These are phyloP conservation scores for Leishmania amazonensis DNA, from an alignment of 208 protist species.

Conservation along the genomic window DNA sequence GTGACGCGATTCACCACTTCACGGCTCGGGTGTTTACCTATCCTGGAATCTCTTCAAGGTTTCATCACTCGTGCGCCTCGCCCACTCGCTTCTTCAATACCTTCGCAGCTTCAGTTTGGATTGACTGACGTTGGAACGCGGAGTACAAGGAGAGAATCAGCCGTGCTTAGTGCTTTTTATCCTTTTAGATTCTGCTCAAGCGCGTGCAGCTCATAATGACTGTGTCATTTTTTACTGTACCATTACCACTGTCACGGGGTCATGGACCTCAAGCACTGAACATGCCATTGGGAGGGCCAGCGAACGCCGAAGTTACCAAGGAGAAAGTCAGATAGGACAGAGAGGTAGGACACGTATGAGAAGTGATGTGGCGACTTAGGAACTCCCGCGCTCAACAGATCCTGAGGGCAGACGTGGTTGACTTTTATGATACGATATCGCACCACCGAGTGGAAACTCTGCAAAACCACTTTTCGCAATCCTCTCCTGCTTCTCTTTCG, in stretches of 20 bases:
- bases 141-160: not conserved
- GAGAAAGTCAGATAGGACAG: not conserved
- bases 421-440: not conserved
- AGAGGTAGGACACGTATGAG: not conserved
- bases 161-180: not conserved
- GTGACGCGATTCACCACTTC: not conserved
- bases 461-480: not conserved
- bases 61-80: not conserved
- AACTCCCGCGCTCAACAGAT: not conserved
- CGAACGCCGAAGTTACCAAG: not conserved
- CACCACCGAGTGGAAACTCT: not conserved
- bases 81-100: not conserved
- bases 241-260: not conserved
- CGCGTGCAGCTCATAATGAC: not conserved
- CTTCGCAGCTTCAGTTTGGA: not conserved
- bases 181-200: conserved; percentile 12
- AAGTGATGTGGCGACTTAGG: not conserved
- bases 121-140: not conserved
- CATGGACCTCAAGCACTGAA: not conserved
- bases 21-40: not conserved
- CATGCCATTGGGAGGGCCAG: not conserved
- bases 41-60: not conserved
- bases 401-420: not conserved
- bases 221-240: not conserved
- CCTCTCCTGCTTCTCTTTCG: not conserved